Base-by-base conservation (phyloP, 2,329 filamentous ascomycete species). In the Hymenoscyphus fraxineus region DNA sequence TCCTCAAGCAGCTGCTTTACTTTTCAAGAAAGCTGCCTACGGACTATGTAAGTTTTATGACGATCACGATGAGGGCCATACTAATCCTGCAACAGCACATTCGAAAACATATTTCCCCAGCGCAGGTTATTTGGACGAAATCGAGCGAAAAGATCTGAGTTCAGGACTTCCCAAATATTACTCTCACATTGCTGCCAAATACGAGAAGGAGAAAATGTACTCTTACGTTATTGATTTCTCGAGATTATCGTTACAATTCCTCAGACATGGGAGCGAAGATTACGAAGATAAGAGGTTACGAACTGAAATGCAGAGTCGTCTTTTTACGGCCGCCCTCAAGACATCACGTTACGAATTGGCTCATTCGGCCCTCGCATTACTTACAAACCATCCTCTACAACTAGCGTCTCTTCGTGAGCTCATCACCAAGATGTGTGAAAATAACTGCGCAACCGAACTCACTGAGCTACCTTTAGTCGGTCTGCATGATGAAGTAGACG, bases 161-260 rank as follows among this genome's bases (percentile, higher is more conserved):
- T 85, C 86, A 63, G 95, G 94, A 1, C 82, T 93, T 51, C 85
- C 92, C 5, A 88, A 85, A 67, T 99, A 97, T 78, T 96, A 96
- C 76, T 87, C 89, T 54, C 95, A 99, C 75, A 85, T 98, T 60
- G 85, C 93, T 13, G 83, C 86, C 22, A 82, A 99, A 1, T 98
- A 91, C 73, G 93, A 97, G 75, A 85, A 85, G 70, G 84, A 86
- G 55, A 90, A 88, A 70, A 87, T 89, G 0, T 91, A 91, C 76
- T 90, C 91, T 1, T 91, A 90, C 72, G 91, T 96, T 51, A 85
- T 92, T 6, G 91, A 96, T 69, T 97, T 97, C 79, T 88, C 91
- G 47, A 85, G 87, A 47, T 80, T 93, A 31, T 88, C 91, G 6
- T 80, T 96, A 54, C 88, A 92, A 71, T 89, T 91, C 67, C 63